phyloP scores from a whole-genome alignment of 1,139 yeast genomes.

The Pichia sp. region DNA sequence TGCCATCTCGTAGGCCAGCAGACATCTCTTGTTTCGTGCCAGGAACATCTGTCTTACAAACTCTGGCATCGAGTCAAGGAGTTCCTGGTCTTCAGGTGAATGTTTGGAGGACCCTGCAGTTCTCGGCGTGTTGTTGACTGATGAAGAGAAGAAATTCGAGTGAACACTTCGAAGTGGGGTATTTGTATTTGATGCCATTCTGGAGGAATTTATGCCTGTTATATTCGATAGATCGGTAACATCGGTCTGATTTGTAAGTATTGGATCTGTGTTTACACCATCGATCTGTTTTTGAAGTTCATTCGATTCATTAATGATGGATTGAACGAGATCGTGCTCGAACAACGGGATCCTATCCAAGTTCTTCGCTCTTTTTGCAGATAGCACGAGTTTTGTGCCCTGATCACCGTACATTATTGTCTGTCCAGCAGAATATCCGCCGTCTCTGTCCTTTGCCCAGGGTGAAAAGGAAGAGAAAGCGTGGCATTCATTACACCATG shows the following conservation, averaged over 20 bases:
- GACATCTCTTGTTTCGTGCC: conserved; percentile 82
- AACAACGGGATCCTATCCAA: conserved; percentile 66
- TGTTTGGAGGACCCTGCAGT: not conserved
- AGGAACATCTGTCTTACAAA: conserved; percentile 78
- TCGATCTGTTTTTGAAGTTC: conserved; percentile 44
- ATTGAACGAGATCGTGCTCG: conserved; percentile 69
- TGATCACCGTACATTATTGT: conserved; percentile 79
- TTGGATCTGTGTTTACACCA: conserved; percentile 13
- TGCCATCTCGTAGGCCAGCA: conserved; percentile 72
- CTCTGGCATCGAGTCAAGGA: conserved; percentile 9
- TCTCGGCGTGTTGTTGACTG: conserved; percentile 9
- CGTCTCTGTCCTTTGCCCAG: too few species aligned
- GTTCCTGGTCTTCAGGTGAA: conserved; percentile 4
- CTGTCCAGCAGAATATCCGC: not conserved
- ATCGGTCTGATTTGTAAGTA: not conserved
- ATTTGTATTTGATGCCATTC: conserved; percentile 2
- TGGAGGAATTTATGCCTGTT: conserved; percentile 3
- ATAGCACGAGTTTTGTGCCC: conserved; percentile 74
- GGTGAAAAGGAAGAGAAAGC: too few species aligned
- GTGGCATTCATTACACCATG: not conserved
- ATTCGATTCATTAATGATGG: conserved; percentile 50
- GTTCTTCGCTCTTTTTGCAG: conserved; percentile 71
- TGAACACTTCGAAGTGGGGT: conserved; percentile 5
- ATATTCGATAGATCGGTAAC: not conserved
- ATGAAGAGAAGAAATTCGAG: conserved; percentile 9